These are phyloP conservation scores for Penicillium coprophilum DNA, from an alignment of 495 filamentous ascomycete genomes.

Conservation along the genomic window DNA sequence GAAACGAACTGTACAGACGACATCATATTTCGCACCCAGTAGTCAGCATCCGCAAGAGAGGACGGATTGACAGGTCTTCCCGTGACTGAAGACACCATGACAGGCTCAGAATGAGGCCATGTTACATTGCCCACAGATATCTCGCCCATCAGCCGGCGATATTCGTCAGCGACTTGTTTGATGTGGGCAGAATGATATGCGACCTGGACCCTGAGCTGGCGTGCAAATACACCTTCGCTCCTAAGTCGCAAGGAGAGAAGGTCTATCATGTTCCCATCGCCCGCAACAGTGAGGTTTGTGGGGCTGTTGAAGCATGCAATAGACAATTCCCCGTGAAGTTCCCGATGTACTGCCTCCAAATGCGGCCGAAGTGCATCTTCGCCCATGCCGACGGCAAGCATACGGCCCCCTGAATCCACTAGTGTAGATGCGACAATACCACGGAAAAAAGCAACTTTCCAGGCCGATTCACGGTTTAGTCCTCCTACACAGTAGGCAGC, in stretches of 20 bases:
- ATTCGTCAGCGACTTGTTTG: too few species aligned
- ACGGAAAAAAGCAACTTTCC: constrained; percentile 40
- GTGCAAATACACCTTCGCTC: too few species aligned
- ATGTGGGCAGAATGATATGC: too few species aligned
- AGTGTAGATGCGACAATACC: neutral
- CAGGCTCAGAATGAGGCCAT: neutral
- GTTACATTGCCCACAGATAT: too few species aligned
- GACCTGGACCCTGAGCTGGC: too few species aligned
- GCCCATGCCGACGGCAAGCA: neutral
- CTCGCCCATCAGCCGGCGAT: too few species aligned
- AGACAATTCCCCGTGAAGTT: too few species aligned
- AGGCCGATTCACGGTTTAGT: constrained; percentile 32
- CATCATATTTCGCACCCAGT: neutral
- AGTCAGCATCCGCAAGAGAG: neutral
- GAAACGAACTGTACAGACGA: neutral
- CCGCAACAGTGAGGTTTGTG: too few species aligned
- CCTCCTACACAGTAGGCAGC: constrained; percentile 23
- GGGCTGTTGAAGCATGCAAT: too few species aligned
- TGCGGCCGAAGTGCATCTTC: constrained; percentile 12
- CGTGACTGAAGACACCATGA: neutral
- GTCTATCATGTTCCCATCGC: too few species aligned
- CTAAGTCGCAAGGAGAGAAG: too few species aligned
- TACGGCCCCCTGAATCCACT: neutral
- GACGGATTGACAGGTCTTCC: neutral
- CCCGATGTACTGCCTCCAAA: constrained; percentile 28